Conservation (phyloP, 1,139 yeast genomes). For the Blastobotrys apis region DNA sequence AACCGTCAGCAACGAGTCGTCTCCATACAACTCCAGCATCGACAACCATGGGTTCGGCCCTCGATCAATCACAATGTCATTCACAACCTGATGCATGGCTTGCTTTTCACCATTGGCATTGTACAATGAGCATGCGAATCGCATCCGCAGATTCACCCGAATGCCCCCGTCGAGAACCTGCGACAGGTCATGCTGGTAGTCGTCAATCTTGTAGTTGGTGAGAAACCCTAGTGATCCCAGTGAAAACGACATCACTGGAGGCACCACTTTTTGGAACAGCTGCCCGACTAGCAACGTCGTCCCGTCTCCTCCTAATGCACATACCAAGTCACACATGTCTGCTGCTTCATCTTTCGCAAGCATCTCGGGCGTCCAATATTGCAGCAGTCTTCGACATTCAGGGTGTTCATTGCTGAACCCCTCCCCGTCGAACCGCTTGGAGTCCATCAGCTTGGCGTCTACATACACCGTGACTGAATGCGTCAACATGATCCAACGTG, state of each 20-base stretch:
- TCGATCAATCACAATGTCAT: conserved; percentile 79
- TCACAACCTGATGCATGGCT: conserved; percentile 45
- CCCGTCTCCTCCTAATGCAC: conserved; percentile 88
- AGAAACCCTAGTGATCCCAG: conserved; percentile 79
- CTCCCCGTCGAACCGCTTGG: conserved; percentile 57
- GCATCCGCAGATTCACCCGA: conserved; percentile 72
- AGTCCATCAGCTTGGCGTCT: conserved; percentile 56
- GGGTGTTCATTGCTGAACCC: conserved; percentile 34
- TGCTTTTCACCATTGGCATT: conserved; percentile 45
- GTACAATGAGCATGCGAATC: conserved; percentile 62
- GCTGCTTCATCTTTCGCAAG: conserved; percentile 46
- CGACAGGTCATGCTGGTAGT: conserved; percentile 54
- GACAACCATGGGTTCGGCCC: conserved; percentile 89
- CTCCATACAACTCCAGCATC: conserved; percentile 77
- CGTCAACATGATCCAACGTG: conserved; percentile 60
- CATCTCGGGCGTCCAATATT: conserved; percentile 64
- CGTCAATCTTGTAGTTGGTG: conserved; percentile 45
- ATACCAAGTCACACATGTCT: conserved; percentile 65
- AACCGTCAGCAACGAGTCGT: conserved; percentile 70
- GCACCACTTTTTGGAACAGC: conserved; percentile 73
- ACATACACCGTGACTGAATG: conserved; percentile 61
- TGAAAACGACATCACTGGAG: conserved; percentile 65
- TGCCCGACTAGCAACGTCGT: conserved; percentile 79
- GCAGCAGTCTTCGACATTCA: conserved; percentile 37
- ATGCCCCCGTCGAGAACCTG: conserved; percentile 64